Evolutionary conservation across 495 filamentous ascomycete genomes (phyloP).

Genomic region (Neurospora sp.): DNA sequence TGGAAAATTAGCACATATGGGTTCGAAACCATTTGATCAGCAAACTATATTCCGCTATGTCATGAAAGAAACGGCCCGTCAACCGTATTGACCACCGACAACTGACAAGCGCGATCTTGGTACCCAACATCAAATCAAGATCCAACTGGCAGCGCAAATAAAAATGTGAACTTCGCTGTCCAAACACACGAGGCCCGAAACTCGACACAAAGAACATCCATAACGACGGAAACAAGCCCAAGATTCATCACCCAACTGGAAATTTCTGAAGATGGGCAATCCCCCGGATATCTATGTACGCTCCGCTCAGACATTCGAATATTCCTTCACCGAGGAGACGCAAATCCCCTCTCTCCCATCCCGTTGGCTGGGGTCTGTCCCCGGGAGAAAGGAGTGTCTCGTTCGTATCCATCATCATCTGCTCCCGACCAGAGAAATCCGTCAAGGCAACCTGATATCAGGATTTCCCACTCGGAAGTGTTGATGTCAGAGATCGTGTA

Average conservation of each 20-base stretch:
- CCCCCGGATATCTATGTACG: background rate
- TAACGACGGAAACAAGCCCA: background rate
- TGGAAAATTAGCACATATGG: background rate
- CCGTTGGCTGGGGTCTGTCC: constrained; percentile 41
- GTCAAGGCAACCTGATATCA: constrained; percentile 91
- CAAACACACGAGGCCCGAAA: background rate
- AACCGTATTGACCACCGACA: background rate
- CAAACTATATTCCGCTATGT: background rate
- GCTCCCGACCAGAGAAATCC: constrained; percentile 94
- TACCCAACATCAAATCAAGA: background rate
- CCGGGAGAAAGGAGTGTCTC: constrained; percentile 32
- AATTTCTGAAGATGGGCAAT: background rate
- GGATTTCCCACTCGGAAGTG: constrained; percentile 87
- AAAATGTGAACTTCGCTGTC: background rate
- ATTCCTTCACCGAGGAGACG: constrained; percentile 24
- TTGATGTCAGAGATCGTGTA: constrained; percentile 80
- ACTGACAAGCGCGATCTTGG: background rate
- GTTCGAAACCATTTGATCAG: background rate
- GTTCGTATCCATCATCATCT: constrained; percentile 42
- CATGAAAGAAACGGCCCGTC: background rate
- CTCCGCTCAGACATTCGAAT: background rate
- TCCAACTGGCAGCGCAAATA: background rate
- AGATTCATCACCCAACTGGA: background rate
- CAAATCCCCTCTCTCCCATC: background rate
- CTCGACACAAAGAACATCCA: background rate